Conservation (phyloP, 73 alveolate genomes). For the Blepharisma stoltei region DNA sequence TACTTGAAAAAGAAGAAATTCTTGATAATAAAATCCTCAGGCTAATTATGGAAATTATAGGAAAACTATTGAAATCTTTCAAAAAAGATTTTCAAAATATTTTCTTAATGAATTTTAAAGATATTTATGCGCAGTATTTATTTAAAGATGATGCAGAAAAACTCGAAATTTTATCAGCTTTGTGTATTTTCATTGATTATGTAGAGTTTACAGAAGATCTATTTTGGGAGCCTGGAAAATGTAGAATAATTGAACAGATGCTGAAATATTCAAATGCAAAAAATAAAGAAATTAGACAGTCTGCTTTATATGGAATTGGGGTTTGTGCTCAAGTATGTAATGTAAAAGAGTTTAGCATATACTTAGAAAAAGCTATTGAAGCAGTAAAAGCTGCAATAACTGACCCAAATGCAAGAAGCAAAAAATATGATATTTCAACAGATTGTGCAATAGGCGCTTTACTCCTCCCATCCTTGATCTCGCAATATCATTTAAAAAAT, state of each 20-base stretch:
- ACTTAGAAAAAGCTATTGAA: neutral
- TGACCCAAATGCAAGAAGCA: constrained; percentile 12
- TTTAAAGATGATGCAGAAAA: neutral
- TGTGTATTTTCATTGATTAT: constrained; percentile 9
- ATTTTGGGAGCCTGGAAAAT: neutral
- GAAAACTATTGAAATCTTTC: neutral
- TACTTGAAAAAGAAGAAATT: neutral
- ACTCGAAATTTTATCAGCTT: constrained; percentile 2
- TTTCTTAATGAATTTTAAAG: neutral
- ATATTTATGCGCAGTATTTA: neutral
- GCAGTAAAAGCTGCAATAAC: neutral
- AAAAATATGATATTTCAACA: neutral
- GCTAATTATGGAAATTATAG: constrained; percentile 14
- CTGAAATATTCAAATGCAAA: neutral
- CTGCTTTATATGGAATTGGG: constrained; percentile 22
- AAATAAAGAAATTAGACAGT: constrained; percentile 4
- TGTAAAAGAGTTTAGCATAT: neutral
- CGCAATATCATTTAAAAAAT: too few species aligned
- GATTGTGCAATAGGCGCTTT: constrained; percentile 24
- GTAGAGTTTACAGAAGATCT: constrained; percentile 16
- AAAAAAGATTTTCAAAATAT: constrained; percentile 9
- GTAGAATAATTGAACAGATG: constrained; percentile 22
- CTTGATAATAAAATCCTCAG: constrained; percentile 11
- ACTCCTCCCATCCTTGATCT: too few species aligned
- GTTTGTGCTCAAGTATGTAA: constrained; percentile 12